Evolutionary conservation across 225 moss, liverwort and hornwort genomes (phyloP).

Genomic region (Climacium dendroides): DNA sequence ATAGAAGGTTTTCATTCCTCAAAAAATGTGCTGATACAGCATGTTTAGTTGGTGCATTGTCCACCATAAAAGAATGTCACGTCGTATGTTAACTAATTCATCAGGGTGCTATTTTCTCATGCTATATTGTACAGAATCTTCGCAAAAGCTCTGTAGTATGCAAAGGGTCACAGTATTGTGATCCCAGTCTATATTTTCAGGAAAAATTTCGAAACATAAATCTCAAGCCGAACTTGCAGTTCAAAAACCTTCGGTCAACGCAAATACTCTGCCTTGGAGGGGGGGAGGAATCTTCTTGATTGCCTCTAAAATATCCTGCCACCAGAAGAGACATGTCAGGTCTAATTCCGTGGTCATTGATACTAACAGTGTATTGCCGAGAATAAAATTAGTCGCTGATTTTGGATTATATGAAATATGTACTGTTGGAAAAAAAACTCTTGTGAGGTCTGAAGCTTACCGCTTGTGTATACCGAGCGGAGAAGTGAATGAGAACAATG

Average conservation of each 20-base stretch:
- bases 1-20: neutral
- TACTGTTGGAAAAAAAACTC: neutral
- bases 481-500: conserved; percentile 88
- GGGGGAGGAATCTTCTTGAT: conserved; percentile 47
- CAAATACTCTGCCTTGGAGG: conserved; percentile 52
- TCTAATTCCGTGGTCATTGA: neutral
- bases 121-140: neutral
- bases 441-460: conserved; percentile 9
- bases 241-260: conserved; percentile 67
- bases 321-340: neutral
- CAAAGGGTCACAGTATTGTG: neutral
- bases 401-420: neutral
- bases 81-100: neutral
- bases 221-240: neutral
- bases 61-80: neutral
- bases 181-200: neutral
- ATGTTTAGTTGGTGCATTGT: neutral
- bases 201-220: neutral
- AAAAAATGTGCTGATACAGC: neutral
- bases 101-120: neutral
- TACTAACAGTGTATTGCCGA: neutral
- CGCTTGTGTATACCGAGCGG: conserved; percentile 77
- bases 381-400: neutral
- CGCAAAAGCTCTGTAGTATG: neutral
- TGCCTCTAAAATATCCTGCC: conserved; percentile 60